Percentiles rank a stretch among this genome's conserved stretches.
These are phyloP conservation scores for Debaryomyces nepalensis DNA, from an alignment of 1,139 yeast genomes.

Conservation along the genomic window DNA sequence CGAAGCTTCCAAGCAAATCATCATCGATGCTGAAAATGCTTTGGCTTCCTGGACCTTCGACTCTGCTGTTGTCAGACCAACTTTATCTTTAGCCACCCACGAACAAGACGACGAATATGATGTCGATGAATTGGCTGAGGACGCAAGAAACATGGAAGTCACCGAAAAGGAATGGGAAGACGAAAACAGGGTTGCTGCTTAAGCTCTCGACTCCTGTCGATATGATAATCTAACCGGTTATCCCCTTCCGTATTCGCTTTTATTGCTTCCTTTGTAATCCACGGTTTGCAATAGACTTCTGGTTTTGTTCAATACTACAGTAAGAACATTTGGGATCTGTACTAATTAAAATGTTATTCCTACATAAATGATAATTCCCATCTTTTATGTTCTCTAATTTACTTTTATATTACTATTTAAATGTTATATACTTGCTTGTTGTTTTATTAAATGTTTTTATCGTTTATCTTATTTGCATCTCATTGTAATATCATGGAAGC, in stretches of 20 bases:
- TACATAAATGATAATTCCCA: conserved; percentile 6
- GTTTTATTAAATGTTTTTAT: conserved; percentile 11
- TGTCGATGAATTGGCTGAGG: conserved; percentile 57
- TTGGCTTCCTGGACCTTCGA: conserved; percentile 85
- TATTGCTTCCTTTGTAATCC: background rate
- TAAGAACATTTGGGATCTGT: conserved; percentile 7
- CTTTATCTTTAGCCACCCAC: conserved; percentile 75
- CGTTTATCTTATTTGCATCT: background rate
- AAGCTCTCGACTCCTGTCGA: too few relatives aligned
- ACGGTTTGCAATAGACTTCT: conserved; percentile 10
- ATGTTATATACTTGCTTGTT: conserved; percentile 9
- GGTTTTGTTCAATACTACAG: conserved; percentile 7
- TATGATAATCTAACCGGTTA: too few relatives aligned
- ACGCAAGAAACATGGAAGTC: conserved; percentile 57
- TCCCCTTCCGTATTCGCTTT: too few relatives aligned
- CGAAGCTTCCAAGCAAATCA: conserved; percentile 85
- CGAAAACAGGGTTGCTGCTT: conserved; percentile 9
- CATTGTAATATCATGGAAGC: too few relatives aligned
- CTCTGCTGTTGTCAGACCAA: conserved; percentile 78
- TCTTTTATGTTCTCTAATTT: conserved; percentile 6
- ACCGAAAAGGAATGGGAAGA: conserved; percentile 56
- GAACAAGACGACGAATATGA: conserved; percentile 59
- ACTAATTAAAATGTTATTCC: conserved; percentile 9
- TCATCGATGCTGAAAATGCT: conserved; percentile 83
- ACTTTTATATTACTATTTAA: conserved; percentile 9